Evolutionary conservation across 441 rosid species (phyloP), one percentile per base, ranked within the genome.

Genomic region (Dalechampia spathulata): DNA sequence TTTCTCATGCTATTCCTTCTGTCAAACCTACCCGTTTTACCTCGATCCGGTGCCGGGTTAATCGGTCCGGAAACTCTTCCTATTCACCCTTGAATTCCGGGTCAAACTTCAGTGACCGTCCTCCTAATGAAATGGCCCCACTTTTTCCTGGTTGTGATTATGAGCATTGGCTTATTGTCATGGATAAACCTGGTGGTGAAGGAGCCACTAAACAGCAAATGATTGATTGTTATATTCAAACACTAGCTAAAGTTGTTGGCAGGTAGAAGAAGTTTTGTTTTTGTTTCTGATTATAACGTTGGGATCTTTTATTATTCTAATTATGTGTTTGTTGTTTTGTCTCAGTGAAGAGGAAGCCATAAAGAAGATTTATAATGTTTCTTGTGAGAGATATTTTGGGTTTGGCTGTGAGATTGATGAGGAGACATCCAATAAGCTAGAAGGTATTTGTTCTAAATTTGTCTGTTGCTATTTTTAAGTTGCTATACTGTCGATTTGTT

Each of bases 111-210:
- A 90, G 95, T 55, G 96, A 93, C 72, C 80, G 97, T 5, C 99
- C 97, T 3, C 96, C 99, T 32, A 89, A 86, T 30, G 97, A 93
- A 65, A 89, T 93, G 97, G 87, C 96, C 3, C 99, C 97, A 14
- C 83, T 90, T 49, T 93, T 93, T 49, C 96, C 97, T 0, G 97
- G 97, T 0, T 87, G 97, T 46, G 99, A 93, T 50, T 93, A 89
- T 51, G 75, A 85, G 67, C 99, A 89, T 74, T 92, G 97, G 97
- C 97, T 22, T 11, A 22, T 89, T 40, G 88, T 92, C 17, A 92
- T 89, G 85, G 96, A 92, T 40, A 89, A 89, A 64, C 92, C 97
- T 11, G 96, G 97, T 3, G 96, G 96, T 0, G 96, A 89, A 52
- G 82, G 77, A 0, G 90, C 96, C 15, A 75, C 78, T 15, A 92